Evolutionary conservation across 73 alveolate genomes (phyloP), one percentile per base, ranked within the genome.

Genomic region (Symbiodinium pilosum): DNA sequence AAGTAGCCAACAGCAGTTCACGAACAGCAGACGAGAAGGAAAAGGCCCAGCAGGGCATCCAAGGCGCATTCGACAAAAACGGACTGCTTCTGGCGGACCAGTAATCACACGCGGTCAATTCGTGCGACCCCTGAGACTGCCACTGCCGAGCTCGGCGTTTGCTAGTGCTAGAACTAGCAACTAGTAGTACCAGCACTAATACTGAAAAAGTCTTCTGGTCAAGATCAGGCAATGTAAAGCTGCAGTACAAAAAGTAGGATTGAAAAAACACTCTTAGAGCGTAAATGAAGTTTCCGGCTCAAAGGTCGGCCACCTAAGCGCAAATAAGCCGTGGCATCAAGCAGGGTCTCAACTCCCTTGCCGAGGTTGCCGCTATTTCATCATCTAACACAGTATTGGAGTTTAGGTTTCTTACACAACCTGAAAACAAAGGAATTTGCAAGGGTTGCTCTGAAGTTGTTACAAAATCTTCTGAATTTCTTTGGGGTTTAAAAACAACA

Each of bases 381-480:
- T 59, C 77, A 64, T 64, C 77, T 64, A 0, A 6, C 30, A 64
- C 41, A 64, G 77, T 32, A 5, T 24, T 64, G 77, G 75, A 56
- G 75, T 56, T 56, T 64, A 64, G 77, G 36, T 64, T 64, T 64
- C 77, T 64, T 64, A 1, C 77, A 24, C 77, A 26, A 64, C 77
- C 77, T 36, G 21, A 20, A 28, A 28, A 0, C 81, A 64, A 1
- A 64, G 81, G 41, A 64, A 64, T 64, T 34, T 24, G 81, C 81
- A 64, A 64, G 81, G 81, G 81, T 30, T 64, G 81, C 81, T 28
- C 81, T 30, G 81, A n/a, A n/a, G n/a, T n/a, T n/a, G n/a, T n/a
- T n/a, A n/a, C n/a, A n/a, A 26, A 64, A 14, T 64, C 41, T 28
- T 64, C 81, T 20, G 81, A 28, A 64, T 64, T 28, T 24, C 81